A percentile compares a stretch with the other conserved stretches of the same genome.
These are phyloP conservation scores for Zychaea mexicana DNA, from an alignment of 371 early-diverging fungal species.

Conservation along the genomic window DNA sequence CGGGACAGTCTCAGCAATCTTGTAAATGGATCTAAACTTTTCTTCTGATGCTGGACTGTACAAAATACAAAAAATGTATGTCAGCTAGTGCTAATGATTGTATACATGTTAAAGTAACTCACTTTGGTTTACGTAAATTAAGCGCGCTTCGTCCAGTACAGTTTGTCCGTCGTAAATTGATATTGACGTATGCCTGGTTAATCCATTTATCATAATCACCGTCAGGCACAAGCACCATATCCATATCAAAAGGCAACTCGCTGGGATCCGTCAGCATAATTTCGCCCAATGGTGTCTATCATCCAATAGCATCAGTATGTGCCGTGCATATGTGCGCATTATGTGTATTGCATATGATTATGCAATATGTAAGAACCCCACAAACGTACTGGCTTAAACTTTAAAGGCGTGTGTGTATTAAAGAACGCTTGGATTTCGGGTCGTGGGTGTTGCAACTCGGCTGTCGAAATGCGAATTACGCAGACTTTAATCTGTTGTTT, in stretches of 20 bases:
- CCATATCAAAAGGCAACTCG: conserved; percentile 58
- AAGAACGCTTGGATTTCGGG: conserved; percentile 52
- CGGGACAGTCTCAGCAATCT: conserved; percentile 54
- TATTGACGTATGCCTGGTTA: conserved; percentile 60
- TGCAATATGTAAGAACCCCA: too few species aligned
- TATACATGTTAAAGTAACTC: conserved; percentile 2
- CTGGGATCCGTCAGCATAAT: conserved; percentile 63
- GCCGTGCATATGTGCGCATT: too few species aligned
- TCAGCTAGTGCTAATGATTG: too few species aligned
- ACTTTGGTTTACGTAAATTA: conserved; percentile 64
- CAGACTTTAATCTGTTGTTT: conserved; percentile 50
- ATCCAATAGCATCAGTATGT: not conserved
- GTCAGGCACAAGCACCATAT: conserved; percentile 63
- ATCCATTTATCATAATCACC: conserved; percentile 64
- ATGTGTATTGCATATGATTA: not conserved
- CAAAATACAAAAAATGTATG: not conserved
- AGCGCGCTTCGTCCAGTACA: conserved; percentile 69
- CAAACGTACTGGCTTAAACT: conserved; percentile 51
- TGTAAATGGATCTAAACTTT: conserved; percentile 65
- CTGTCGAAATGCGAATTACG: conserved; percentile 52
- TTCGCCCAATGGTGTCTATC: conserved; percentile 57
- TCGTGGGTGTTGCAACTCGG: conserved; percentile 52
- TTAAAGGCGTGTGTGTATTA: conserved; percentile 36
- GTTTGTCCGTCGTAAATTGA: conserved; percentile 62
- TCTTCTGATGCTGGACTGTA: conserved; percentile 65